A percentile compares a stretch with the other conserved stretches of the same genome.
phyloP scores from a whole-genome alignment of 306 rosid genomes.

The Acacia confusa region DNA sequence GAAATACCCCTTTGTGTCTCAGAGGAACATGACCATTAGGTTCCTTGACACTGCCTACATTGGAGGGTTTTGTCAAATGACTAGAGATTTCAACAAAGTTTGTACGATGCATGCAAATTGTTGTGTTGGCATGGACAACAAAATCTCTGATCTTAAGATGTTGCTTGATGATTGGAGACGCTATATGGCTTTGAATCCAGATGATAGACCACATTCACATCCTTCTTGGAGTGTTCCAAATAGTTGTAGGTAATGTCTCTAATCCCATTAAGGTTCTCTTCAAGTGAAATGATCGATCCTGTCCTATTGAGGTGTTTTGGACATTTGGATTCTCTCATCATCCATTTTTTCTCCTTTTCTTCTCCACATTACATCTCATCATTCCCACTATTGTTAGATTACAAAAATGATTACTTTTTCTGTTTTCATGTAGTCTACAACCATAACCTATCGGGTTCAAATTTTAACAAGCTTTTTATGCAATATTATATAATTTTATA shows the following conservation, averaged over 20 bases:
- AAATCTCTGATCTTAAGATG: constrained; percentile 64
- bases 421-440: too few relatives aligned
- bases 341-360: too few relatives aligned
- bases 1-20: constrained; percentile 31
- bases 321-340: too few relatives aligned
- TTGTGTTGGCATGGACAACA: constrained; percentile 70
- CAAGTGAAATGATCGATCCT: neutral
- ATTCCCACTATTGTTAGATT: neutral
- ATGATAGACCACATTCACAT: neutral
- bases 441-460: too few relatives aligned
- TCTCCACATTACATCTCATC: too few relatives aligned
- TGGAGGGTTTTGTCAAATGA: constrained; percentile 75
- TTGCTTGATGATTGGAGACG: constrained; percentile 78
- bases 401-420: too few relatives aligned
- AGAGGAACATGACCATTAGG: constrained; percentile 48
- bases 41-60: constrained; percentile 61
- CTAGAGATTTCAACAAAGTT: constrained; percentile 46
- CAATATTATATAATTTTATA: too few relatives aligned
- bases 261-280: too few relatives aligned
- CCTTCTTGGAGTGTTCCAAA: constrained; percentile 64
- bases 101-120: constrained; percentile 93
- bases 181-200: constrained; percentile 35
- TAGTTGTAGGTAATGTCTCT: constrained; percentile 61
- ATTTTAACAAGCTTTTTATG: too few relatives aligned
- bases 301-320: neutral